Evolutionary conservation across 2,329 filamentous ascomycete genomes (phyloP).

Genomic region (Penicillium occitanis): DNA sequence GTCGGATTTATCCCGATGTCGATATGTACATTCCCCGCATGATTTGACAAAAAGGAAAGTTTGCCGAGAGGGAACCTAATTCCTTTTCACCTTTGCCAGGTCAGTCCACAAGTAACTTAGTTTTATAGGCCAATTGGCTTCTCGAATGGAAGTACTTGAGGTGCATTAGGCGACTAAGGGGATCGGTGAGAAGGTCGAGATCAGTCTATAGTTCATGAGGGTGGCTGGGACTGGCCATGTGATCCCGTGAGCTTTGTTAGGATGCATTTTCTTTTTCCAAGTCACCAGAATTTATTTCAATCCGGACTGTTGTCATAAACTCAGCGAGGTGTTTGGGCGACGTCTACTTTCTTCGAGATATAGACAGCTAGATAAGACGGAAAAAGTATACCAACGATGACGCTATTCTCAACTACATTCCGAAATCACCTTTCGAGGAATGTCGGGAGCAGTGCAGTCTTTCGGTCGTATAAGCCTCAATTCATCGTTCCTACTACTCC

Average conservation of each 20-base stretch:
- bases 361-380: background rate
- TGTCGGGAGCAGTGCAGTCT: background rate
- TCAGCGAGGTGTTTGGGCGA: background rate
- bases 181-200: background rate
- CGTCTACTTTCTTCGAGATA: no score
- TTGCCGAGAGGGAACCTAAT: background rate
- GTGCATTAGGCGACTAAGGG: background rate
- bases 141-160: background rate
- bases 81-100: background rate
- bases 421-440: background rate
- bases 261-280: background rate
- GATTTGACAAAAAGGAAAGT: background rate
- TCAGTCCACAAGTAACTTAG: no score
- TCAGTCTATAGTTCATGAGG: background rate
- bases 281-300: background rate
- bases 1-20: background rate
- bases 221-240: background rate
- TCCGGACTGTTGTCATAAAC: background rate
- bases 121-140: no score
- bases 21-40: background rate
- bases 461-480: background rate
- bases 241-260: background rate
- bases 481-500: background rate
- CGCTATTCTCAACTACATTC: background rate
- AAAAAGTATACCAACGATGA: background rate